Evolutionary conservation across 345 rosid species (phyloP).

Genomic region (Eucalyptus erythrocorys): DNA sequence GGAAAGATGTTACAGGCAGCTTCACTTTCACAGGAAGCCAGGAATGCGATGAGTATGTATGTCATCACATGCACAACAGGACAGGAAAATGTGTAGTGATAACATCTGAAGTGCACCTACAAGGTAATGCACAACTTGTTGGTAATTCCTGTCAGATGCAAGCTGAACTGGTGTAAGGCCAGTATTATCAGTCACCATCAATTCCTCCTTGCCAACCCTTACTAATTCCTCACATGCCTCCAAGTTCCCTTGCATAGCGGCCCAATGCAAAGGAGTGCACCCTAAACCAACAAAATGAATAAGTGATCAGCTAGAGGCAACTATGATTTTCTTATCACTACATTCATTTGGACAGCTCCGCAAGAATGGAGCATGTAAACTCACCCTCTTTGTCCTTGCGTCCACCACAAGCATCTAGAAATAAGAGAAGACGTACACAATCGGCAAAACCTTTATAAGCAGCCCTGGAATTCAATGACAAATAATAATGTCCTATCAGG

Average conservation of each 20-base stretch:
- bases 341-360: not conserved
- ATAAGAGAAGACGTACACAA: constrained; percentile 84
- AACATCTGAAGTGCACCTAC: constrained; percentile 39
- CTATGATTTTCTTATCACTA: not conserved
- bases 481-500: not conserved
- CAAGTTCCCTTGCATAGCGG: constrained; percentile 92
- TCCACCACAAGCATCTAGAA: constrained; percentile 81
- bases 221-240: constrained; percentile 95
- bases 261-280: constrained; percentile 98
- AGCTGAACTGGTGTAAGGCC: constrained; percentile 99
- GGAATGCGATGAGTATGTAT: not conserved
- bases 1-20: not conserved
- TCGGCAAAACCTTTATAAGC: constrained; percentile 99
- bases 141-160: constrained; percentile 90
- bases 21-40: not conserved
- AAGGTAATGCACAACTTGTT: constrained; percentile 97
- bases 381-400: constrained; percentile 96
- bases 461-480: constrained; percentile 60
- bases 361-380: not conserved
- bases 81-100: not conserved
- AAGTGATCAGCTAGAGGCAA: not conserved
- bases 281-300: constrained; percentile 27
- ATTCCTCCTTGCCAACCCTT: constrained; percentile 96
- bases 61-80: not conserved
- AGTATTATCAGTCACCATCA: constrained; percentile 77